These are phyloP conservation scores for Emergomyces pasteurianus DNA, from an alignment of 2,329 filamentous ascomycete species.

Conservation along the genomic window DNA sequence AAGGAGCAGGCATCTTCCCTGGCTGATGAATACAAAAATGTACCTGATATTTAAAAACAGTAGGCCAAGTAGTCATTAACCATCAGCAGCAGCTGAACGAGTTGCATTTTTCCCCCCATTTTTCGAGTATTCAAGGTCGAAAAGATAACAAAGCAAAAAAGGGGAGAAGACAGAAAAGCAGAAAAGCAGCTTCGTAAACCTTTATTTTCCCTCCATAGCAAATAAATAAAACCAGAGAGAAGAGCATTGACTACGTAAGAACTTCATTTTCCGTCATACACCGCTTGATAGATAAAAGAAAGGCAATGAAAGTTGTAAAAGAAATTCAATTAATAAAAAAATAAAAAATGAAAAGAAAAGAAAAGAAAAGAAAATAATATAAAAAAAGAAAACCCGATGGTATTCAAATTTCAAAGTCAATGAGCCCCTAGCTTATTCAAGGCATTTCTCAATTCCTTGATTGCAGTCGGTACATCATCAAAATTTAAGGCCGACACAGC, in stretches of 20 bases:
- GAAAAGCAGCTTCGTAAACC: no score
- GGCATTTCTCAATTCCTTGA: slow-evolving; percentile 70
- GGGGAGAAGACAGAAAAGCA: no score
- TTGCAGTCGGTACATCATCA: slow-evolving; percentile 82
- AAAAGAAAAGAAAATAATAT: neutral
- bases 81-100: no score
- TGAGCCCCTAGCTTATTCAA: slow-evolving; percentile 56
- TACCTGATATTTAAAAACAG: no score
- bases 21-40: no score
- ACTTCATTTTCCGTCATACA: neutral
- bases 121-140: no score
- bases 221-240: neutral
- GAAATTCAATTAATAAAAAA: neutral
- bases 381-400: neutral
- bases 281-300: neutral
- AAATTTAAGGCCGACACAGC: slow-evolving; percentile 95
- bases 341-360: neutral
- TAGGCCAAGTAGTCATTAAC: no score
- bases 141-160: no score
- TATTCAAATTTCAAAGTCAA: slow-evolving; percentile 19
- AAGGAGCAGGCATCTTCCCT: no score
- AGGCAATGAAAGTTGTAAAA: neutral
- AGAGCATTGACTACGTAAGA: no score
- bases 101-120: no score
- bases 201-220: no score